Evolutionary conservation across 768 basidiomycete genomes (phyloP), one percentile per base, ranked within the genome.

Genomic region (Boletus huronensis): DNA sequence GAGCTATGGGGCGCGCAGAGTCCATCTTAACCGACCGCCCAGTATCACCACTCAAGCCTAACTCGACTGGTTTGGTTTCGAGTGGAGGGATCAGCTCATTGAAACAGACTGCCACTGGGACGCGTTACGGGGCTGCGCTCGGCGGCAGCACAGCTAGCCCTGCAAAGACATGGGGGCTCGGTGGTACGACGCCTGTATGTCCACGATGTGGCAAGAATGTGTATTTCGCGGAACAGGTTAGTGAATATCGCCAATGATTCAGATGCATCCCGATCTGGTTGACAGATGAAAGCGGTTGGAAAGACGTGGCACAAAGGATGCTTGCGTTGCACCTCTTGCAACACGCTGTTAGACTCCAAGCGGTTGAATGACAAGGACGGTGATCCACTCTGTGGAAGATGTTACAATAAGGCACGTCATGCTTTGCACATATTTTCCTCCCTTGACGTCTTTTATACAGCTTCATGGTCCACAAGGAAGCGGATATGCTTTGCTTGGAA

Each of bases 151-250:
- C 74, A 13, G 70, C 68, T 11, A 72, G 70, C 28, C 73, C 77
- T 29, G 74, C 75, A 10, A 77, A 70, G 54, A 75, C 77, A 56
- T 86, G 83, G 78, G 83, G 81, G 2, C 53, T 64, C 1, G 72
- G 67, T 23, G 77, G 79, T 21, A 81, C 54, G n/a, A 70, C 82
- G 8, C 87, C 89, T 19, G 64, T 65, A 19, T 93, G 90, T 61
- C 82, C 85, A 9, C 77, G 78, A 52, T 93, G 90, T 59, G 75
- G 74, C 35, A 83, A 87, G 77, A 85, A 79, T 48, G 90, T 93
- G 10, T 93, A 88, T 72, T 92, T 93, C 64, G 90, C 90, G 14
- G 90, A 93, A 68, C 88, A 90, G 79, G 88, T 84, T 43, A 19
- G 63, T 57, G 19, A 23, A 45, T 11, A 3, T 50, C 32, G 41